phyloP scores from a whole-genome alignment of 2,329 filamentous ascomycete genomes.

The Colletotrichum chlorophyti region DNA sequence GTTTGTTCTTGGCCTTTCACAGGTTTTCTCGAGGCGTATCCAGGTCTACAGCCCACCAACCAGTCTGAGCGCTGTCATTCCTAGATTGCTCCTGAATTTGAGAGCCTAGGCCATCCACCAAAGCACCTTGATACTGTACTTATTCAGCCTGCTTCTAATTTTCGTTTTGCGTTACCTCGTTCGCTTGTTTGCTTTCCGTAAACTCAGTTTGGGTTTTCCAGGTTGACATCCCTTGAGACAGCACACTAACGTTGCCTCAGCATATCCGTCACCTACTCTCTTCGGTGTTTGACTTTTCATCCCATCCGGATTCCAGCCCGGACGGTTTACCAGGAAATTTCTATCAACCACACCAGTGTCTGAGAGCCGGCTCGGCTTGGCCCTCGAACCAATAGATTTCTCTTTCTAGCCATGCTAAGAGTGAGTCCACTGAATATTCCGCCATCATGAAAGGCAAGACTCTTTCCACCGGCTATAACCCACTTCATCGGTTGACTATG shows the following conservation, averaged over 20 bases:
- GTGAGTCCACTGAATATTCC: background rate
- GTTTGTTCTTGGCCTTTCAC: too few species aligned
- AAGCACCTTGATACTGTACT: too few species aligned
- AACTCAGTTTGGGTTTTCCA: constrained; percentile 1
- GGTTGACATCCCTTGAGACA: too few species aligned
- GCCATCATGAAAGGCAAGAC: constrained; percentile 43
- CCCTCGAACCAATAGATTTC: constrained; percentile 8
- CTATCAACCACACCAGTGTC: constrained; percentile 5
- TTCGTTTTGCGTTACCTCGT: too few species aligned
- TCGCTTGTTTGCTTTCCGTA: constrained; percentile 1
- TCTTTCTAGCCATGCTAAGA: background rate
- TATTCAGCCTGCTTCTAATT: too few species aligned
- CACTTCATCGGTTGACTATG: constrained; percentile 27
- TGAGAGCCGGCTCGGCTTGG: background rate
- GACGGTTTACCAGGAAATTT: background rate
- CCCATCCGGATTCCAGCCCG: background rate
- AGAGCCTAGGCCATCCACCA: background rate
- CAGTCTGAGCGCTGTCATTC: too few species aligned
- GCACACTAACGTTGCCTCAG: background rate
- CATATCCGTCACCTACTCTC: background rate
- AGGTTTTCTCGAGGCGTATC: too few species aligned
- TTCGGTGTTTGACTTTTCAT: constrained; percentile 2
- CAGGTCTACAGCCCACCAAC: too few species aligned
- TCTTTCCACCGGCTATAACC: constrained; percentile 18
- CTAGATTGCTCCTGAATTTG: background rate